Base-by-base conservation (phyloP, 2,329 filamentous ascomycete species). In the Drechslerella dactyloides region DNA sequence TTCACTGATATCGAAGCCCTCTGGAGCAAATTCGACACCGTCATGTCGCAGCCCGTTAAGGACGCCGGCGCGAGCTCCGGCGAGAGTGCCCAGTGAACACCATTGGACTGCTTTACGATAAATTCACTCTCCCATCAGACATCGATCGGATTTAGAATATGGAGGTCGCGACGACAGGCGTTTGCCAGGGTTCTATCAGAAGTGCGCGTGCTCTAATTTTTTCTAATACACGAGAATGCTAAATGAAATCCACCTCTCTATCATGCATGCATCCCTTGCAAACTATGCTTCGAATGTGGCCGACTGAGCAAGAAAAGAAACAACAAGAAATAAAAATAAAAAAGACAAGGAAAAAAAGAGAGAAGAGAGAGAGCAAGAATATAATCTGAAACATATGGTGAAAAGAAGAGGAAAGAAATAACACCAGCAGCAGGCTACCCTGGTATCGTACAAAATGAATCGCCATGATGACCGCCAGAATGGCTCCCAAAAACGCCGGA, bases 21-120 rank as follows among this genome's bases (percentile, higher is more conserved):
- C 15, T 73, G 69, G 69, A 66, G 62, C 19, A 73, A 73, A 63
- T 73, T 73, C 53, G 69, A 73, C 57, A 57, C 44, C 1, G 69
- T 73, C 24, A 66, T 73, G 56, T 62, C 69, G 13, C 60, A 65
- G 19, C 60, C 60, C 1, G 27, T 61, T 5, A 33, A 33, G 19
- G 54, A 63, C 6, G 51, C 48, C 35, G 55, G 52, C 10, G 53
- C 59, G 17, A 54, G 37, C n/a, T 17, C 59, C 35, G 59, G 66
- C 17, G 66, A 70, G 24, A 37, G 60, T 10, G 55, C 59, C 23
- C 59, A 70, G 30, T 70, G 52, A 44, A 50, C 5, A 13, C 37
- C n/a, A 42, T 42, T 13, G 5, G 37, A 42, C 37, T n/a, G n/a
- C n/a, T 6, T 13, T 4, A 17, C 33, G 37, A 42, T 15, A 42